A percentile compares a stretch with the other conserved stretches of the same genome.
Conservation (phyloP, 192 early-diverging fungal genomes). For the Backusella psychrophila region DNA sequence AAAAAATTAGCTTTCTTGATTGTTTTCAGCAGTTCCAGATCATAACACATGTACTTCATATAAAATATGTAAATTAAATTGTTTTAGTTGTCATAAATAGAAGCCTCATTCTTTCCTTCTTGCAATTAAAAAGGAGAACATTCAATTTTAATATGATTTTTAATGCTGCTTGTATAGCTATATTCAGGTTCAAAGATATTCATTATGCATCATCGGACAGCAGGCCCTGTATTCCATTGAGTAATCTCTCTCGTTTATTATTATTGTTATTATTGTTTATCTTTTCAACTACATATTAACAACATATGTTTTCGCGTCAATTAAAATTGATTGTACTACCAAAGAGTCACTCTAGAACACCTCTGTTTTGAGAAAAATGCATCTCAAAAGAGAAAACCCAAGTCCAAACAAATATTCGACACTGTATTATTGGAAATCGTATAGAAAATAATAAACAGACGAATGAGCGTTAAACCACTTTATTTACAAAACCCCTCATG, state of each 20-base stretch:
- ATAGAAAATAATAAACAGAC: background rate
- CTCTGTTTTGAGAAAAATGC: background rate
- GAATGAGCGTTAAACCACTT: background rate
- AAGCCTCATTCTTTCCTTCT: background rate
- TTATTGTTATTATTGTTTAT: background rate
- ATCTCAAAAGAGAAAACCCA: background rate
- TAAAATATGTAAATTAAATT: constrained; percentile 2
- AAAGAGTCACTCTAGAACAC: background rate
- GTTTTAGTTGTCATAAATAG: background rate
- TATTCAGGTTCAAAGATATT: background rate
- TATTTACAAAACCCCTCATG: background rate
- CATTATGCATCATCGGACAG: background rate
- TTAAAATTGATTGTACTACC: background rate
- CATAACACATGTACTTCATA: background rate
- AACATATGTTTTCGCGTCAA: background rate
- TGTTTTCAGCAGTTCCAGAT: background rate
- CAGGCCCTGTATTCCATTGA: background rate
- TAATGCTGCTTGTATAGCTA: background rate
- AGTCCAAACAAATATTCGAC: background rate
- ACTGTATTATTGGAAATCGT: background rate
- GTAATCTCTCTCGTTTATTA: background rate
- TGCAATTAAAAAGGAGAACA: background rate
- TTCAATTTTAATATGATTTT: background rate
- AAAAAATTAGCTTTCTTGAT: background rate
- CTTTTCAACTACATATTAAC: background rate